These are phyloP conservation scores for Rickenella mellea DNA, from an alignment of 768 basidiomycete genomes.

Conservation along the genomic window DNA sequence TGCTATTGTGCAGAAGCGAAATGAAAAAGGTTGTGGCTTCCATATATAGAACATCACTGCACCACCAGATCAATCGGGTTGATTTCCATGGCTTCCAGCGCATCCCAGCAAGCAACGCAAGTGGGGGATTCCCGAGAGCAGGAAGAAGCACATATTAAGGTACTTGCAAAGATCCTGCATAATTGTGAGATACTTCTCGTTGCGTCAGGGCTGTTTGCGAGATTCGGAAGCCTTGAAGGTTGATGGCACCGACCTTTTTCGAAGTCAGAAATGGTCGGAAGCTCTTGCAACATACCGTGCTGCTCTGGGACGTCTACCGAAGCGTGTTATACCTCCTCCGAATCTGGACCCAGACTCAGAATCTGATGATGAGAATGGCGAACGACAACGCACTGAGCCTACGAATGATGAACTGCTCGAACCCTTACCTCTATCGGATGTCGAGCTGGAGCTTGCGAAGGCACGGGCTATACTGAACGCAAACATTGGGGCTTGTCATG, in stretches of 20 bases:
- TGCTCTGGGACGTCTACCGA: constrained; percentile 61
- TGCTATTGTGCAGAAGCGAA: too few relatives aligned
- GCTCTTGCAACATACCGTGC: constrained; percentile 63
- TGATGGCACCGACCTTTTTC: constrained; percentile 71
- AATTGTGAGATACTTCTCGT: too few relatives aligned
- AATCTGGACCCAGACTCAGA: constrained; percentile 11
- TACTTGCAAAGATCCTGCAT: too few relatives aligned
- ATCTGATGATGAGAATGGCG: constrained; percentile 12
- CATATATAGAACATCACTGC: too few relatives aligned
- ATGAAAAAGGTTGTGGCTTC: too few relatives aligned
- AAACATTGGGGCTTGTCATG: constrained; percentile 83
- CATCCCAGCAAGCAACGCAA: too few relatives aligned
- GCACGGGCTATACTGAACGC: constrained; percentile 67
- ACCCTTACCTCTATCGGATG: constrained; percentile 14
- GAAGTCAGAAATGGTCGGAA: constrained; percentile 51
- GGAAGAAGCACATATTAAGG: too few relatives aligned
- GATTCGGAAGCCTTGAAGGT: constrained; percentile 57
- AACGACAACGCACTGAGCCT: constrained; percentile 1
- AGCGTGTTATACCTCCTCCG: constrained; percentile 19
- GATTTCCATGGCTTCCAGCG: too few relatives aligned
- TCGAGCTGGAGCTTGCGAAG: constrained; percentile 42
- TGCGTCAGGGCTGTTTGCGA: constrained; percentile 38
- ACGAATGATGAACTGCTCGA: constrained; percentile 8
- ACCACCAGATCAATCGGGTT: too few relatives aligned
- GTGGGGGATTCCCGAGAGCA: too few relatives aligned